Evolutionary conservation across 495 filamentous ascomycete genomes (phyloP).

Genomic region (Lineolata rhizophorae): DNA sequence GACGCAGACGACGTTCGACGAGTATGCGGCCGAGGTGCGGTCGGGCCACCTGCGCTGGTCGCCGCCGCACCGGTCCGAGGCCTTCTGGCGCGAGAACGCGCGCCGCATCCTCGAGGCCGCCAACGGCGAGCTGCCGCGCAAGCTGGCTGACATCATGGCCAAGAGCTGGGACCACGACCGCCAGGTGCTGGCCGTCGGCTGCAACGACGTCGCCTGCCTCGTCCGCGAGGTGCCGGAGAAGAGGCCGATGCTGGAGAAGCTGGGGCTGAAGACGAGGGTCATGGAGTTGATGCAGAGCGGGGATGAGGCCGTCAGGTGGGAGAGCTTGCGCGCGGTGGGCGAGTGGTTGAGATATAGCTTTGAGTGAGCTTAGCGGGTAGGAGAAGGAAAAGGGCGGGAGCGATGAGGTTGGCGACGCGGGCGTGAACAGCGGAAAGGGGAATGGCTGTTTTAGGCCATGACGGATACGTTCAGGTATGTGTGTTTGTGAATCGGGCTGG

Average conservation of each 20-base stretch:
- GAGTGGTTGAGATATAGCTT: slow-evolving; percentile 68
- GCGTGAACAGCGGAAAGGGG: too few relatives aligned
- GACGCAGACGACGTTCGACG: slow-evolving; percentile 91
- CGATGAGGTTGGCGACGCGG: too few relatives aligned
- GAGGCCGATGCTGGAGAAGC: slow-evolving; percentile 57
- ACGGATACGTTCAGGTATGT: too few relatives aligned
- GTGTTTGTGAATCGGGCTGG: too few relatives aligned
- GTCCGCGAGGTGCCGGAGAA: slow-evolving; percentile 84
- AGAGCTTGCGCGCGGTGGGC: slow-evolving; percentile 78
- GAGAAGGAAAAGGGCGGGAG: too few relatives aligned
- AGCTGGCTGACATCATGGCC: slow-evolving; percentile 67
- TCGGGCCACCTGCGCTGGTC: slow-evolving; percentile 87
- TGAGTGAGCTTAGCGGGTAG: too few relatives aligned
- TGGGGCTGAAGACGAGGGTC: slow-evolving; percentile 75
- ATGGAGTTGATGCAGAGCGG: slow-evolving; percentile 91
- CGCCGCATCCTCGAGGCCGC: slow-evolving; percentile 70
- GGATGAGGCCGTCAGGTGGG: slow-evolving; percentile 84
- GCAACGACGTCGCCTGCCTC: slow-evolving; percentile 76
- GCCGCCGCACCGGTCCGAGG: slow-evolving; percentile 71
- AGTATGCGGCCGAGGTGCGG: slow-evolving; percentile 77
- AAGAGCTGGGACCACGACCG: slow-evolving; percentile 84
- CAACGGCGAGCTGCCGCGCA: slow-evolving; percentile 56
- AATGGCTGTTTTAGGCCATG: too few relatives aligned
- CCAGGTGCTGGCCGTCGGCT: slow-evolving; percentile 85
- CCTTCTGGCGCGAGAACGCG: slow-evolving; percentile 94